phyloP scores from a whole-genome alignment of 345 rosid genomes.

The Dimocarpus longan region DNA sequence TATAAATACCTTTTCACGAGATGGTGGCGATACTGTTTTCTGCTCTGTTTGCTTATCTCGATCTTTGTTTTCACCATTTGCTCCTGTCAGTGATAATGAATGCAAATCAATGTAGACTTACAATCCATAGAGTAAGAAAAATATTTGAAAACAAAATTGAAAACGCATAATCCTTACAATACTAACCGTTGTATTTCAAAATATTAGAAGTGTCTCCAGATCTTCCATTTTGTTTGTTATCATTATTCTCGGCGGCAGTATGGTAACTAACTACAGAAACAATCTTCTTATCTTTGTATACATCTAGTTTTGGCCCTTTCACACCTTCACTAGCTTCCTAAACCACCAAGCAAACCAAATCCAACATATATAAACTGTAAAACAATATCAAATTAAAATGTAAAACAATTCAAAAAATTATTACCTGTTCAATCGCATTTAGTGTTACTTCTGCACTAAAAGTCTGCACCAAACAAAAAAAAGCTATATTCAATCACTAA shows the following conservation, averaged over 20 bases:
- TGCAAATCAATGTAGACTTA: slow-evolving; percentile 7
- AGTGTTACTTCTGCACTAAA: slow-evolving; percentile 52
- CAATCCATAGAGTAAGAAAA: slow-evolving; percentile 10
- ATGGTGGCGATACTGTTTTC: slow-evolving; percentile 22
- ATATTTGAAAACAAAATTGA: background rate
- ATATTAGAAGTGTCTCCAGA: slow-evolving; percentile 28
- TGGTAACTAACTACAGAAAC: slow-evolving; percentile 40
- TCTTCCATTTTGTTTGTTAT: slow-evolving; percentile 29
- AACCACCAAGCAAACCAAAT: slow-evolving; percentile 22
- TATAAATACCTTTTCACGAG: slow-evolving; percentile 50
- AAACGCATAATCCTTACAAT: background rate
- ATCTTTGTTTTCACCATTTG: slow-evolving; percentile 33
- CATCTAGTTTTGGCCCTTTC: slow-evolving; percentile 68
- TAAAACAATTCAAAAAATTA: background rate
- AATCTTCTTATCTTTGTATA: slow-evolving; percentile 55
- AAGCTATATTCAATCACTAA: background rate
- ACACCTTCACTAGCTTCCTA: slow-evolving; percentile 69
- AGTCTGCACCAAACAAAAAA: slow-evolving; percentile 58
- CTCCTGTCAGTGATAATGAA: slow-evolving; percentile 44
- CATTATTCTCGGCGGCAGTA: slow-evolving; percentile 27
- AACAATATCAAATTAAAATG: slow-evolving; percentile 15
- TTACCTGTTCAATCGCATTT: slow-evolving; percentile 62
- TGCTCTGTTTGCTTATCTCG: slow-evolving; percentile 35
- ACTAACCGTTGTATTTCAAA: slow-evolving; percentile 48
- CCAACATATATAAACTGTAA: slow-evolving; percentile 9